Percentiles rank a stretch among this genome's conserved stretches.
Evolutionary conservation across 352 stramenopile species (phyloP).

Genomic region (Pythium utonaiense): DNA sequence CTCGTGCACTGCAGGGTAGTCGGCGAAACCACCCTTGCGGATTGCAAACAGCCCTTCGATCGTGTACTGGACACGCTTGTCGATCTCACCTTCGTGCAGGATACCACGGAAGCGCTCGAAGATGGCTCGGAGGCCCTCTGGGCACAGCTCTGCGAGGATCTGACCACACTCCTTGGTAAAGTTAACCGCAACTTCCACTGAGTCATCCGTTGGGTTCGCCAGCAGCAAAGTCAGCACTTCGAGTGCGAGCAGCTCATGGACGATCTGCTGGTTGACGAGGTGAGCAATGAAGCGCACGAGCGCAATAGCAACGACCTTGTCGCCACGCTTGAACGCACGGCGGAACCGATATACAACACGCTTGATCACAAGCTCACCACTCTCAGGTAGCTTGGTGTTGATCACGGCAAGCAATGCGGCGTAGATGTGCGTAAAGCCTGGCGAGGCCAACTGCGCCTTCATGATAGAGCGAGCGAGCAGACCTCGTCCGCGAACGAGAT

Average conservation of each 20-base stretch:
- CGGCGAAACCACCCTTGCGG: slow-evolving; percentile 92
- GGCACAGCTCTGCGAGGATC: slow-evolving; percentile 80
- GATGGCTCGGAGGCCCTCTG: slow-evolving; percentile 91
- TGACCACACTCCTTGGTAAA: slow-evolving; percentile 97
- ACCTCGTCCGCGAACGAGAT: slow-evolving; percentile 95
- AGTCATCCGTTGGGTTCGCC: slow-evolving; percentile 97
- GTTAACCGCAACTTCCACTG: slow-evolving; percentile 96
- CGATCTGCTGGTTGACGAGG: slow-evolving; percentile 98
- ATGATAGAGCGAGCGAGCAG: slow-evolving; percentile 93
- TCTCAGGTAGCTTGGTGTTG: slow-evolving; percentile 99
- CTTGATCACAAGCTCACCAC: slow-evolving; percentile 93
- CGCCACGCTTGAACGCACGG: slow-evolving; percentile 93
- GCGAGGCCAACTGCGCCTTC: slow-evolving; percentile 95
- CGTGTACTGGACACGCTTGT: slow-evolving; percentile 98
- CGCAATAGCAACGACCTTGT: slow-evolving; percentile 95
- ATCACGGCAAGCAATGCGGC: slow-evolving; percentile 96
- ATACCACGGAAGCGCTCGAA: slow-evolving; percentile 97
- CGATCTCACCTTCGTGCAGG: slow-evolving; percentile 96
- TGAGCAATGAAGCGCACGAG: slow-evolving; percentile 97
- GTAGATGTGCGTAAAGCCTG: slow-evolving; percentile 97
- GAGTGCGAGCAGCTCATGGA: slow-evolving; percentile 96
- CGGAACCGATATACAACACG: slow-evolving; percentile 95
- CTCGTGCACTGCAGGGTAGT: slow-evolving; percentile 92
- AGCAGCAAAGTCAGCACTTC: slow-evolving; percentile 97
- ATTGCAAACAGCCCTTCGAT: slow-evolving; percentile 98